A percentile compares a stretch with the other conserved stretches of the same genome.
phyloP scores from a whole-genome alignment of 2,329 filamentous ascomycete species.

The Exophiala spinifera region DNA sequence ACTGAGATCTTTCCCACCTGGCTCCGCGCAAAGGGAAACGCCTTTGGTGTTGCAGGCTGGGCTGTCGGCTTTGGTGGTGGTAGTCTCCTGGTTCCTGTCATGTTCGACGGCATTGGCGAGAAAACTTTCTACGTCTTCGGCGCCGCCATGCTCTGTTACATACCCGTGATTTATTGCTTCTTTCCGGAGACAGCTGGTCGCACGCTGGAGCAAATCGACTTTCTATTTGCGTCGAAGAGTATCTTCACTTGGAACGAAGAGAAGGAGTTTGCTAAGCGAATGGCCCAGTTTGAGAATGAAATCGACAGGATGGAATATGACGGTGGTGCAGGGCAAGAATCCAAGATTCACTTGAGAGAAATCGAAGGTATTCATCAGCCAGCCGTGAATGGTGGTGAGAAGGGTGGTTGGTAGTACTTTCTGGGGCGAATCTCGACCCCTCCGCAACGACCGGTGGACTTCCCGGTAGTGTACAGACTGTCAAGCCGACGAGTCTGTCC shows the following conservation, averaged over 20 bases:
- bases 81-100: conserved; percentile 24
- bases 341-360: background rate
- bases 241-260: conserved; percentile 1
- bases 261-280: conserved; percentile 5
- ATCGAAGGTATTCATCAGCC: background rate
- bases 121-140: conserved; percentile 14
- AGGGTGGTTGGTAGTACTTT: background rate
- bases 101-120: conserved; percentile 26
- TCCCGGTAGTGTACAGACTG: too few species aligned
- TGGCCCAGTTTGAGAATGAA: background rate
- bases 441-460: too few species aligned
- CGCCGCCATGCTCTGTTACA: background rate
- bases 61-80: conserved; percentile 27
- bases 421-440: too few species aligned
- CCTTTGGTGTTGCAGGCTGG: conserved; percentile 32
- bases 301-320: background rate
- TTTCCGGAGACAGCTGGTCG: conserved; percentile 7
- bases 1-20: conserved; percentile 35
- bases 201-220: conserved; percentile 7
- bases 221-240: conserved; percentile 1
- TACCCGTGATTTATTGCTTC: conserved; percentile 1
- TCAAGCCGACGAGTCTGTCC: too few species aligned
- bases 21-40: conserved; percentile 32
- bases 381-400: background rate
- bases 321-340: background rate